Percentiles rank a stretch among this genome's conserved stretches.
phyloP scores from a whole-genome alignment of 345 rosid genomes.

The Acer negundo region DNA sequence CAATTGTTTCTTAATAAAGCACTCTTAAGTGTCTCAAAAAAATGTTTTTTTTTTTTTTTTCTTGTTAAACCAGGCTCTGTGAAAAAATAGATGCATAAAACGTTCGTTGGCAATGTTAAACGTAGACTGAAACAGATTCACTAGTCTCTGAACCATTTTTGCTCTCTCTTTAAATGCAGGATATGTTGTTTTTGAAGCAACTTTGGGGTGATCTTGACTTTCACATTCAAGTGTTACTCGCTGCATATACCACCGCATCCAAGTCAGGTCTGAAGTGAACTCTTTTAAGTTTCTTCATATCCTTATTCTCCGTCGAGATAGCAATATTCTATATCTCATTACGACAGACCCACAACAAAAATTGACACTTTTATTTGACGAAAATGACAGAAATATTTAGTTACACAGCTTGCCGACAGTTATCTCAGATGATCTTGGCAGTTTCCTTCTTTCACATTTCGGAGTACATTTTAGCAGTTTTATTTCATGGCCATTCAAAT shows the following conservation, averaged over 20 bases:
- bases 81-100: neutral
- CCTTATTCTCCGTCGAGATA: neutral
- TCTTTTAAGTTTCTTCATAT: conserved; percentile 7
- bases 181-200: conserved; percentile 1
- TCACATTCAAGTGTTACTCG: conserved; percentile 21
- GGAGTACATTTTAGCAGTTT: conserved; percentile 53
- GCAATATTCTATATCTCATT: conserved; percentile 7
- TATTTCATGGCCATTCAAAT: conserved; percentile 51
- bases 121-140: neutral
- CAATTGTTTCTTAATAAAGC: too few relatives aligned
- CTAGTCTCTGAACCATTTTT: neutral
- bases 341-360: neutral
- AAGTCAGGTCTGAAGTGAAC: conserved; percentile 39
- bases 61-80: neutral
- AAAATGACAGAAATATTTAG: conserved; percentile 56
- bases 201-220: conserved; percentile 18
- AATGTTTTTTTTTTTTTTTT: too few relatives aligned
- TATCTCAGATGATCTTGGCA: conserved; percentile 53
- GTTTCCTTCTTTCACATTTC: conserved; percentile 63
- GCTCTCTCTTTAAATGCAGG: neutral
- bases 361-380: neutral
- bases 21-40: neutral
- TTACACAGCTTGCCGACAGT: conserved; percentile 51
- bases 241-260: conserved; percentile 14
- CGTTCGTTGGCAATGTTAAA: neutral